Percentiles rank a stretch among this genome's conserved stretches.
phyloP scores from a whole-genome alignment of 2,329 filamentous ascomycete genomes.

The Sclerotinia subarctica region DNA sequence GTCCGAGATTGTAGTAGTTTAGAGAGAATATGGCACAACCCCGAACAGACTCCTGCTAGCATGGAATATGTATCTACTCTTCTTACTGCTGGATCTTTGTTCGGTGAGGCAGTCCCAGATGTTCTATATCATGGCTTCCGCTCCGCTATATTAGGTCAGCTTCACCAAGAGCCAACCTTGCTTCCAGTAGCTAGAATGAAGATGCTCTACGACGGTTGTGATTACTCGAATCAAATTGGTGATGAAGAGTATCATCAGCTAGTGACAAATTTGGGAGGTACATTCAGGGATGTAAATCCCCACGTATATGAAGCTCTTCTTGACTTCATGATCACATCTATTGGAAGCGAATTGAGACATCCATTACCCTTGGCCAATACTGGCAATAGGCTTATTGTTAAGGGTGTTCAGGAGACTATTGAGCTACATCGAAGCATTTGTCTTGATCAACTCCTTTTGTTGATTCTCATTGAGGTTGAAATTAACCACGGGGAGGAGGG shows the following conservation, averaged over 20 bases:
- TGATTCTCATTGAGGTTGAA: conserved; percentile 84
- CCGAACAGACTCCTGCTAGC: conserved; percentile 46
- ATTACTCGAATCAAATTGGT: conserved; percentile 73
- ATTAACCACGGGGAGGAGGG: conserved; percentile 70
- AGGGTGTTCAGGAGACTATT: conserved; percentile 75
- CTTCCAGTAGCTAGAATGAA: conserved; percentile 73
- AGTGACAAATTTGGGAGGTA: conserved; percentile 64
- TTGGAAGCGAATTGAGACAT: conserved; percentile 35
- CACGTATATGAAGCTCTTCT: conserved; percentile 54
- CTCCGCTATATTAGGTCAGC: conserved; percentile 65
- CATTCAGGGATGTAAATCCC: conserved; percentile 56
- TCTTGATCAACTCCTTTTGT: conserved; percentile 76
- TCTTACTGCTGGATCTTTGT: conserved; percentile 65
- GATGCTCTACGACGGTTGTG: conserved; percentile 72
- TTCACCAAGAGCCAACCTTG: conserved; percentile 69
- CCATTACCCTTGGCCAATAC: conserved; percentile 64
- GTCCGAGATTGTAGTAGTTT: conserved; percentile 75
- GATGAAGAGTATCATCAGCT: conserved; percentile 76
- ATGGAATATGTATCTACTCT: conserved; percentile 58
- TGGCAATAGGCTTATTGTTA: conserved; percentile 71
- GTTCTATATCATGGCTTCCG: conserved; percentile 66
- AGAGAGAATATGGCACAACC: conserved; percentile 73
- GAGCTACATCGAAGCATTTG: conserved; percentile 70
- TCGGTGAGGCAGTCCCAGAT: conserved; percentile 68
- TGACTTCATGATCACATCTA: conserved; percentile 45